phyloP scores from a whole-genome alignment of 768 basidiomycete species.

The Serpula lacrymans region DNA sequence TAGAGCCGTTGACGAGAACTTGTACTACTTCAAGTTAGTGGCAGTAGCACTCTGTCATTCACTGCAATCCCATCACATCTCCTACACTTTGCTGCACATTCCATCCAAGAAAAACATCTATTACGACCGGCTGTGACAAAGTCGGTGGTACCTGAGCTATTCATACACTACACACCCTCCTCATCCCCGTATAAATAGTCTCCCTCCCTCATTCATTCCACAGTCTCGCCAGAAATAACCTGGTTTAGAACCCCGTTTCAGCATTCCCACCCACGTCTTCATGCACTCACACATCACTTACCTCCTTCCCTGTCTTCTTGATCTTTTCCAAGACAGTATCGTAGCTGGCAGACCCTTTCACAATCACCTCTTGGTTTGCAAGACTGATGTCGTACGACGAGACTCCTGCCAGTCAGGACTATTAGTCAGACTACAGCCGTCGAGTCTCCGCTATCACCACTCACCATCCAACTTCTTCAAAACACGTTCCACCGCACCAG shows the following conservation, averaged over 20 bases:
- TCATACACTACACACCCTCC: no score
- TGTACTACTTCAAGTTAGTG: no score
- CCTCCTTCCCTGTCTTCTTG: slow-evolving; percentile 92
- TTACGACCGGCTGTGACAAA: no score
- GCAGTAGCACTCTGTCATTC: no score
- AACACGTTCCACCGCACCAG: slow-evolving; percentile 74
- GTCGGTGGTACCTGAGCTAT: no score
- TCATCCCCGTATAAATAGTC: no score
- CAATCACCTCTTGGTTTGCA: slow-evolving; percentile 68
- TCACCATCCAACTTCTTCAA: slow-evolving; percentile 57
- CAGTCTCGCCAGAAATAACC: slow-evolving; percentile 46
- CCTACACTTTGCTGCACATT: no score
- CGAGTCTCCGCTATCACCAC: not conserved
- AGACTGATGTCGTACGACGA: slow-evolving; percentile 58
- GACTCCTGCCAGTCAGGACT: slow-evolving; percentile 43
- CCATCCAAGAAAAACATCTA: no score
- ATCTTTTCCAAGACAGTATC: slow-evolving; percentile 70
- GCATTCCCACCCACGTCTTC: not conserved
- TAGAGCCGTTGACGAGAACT: no score
- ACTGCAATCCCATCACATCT: no score
- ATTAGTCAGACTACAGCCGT: slow-evolving; percentile 3
- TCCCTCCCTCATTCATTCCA: slow-evolving; percentile 39
- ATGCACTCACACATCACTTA: slow-evolving; percentile 23
- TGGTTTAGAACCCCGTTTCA: slow-evolving; percentile 8
- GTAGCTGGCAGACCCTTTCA: slow-evolving; percentile 57